Evolutionary conservation across 176 grass and related monocot species (phyloP), one percentile per base, ranked within the genome.

Genomic region (Oryza nivara): DNA sequence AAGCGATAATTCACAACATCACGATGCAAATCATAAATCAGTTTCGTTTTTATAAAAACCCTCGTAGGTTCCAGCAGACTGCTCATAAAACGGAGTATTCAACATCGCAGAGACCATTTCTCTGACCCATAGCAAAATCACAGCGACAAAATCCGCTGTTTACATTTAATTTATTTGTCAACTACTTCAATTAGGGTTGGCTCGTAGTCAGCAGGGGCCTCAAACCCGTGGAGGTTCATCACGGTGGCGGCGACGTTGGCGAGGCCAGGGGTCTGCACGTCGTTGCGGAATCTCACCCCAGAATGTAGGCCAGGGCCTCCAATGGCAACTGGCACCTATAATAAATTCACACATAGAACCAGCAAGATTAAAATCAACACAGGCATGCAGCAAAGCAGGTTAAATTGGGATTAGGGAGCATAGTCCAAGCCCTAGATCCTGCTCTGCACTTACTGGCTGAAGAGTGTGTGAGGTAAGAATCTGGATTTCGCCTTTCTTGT

Each of bases 381-480:
- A 28, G 20, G 10, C 11, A 44, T 28, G 58, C 20, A 22, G 0
- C 3, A 11, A 56, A 9, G 52, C 2, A 23, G 40, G 3, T 44
- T 56, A 67, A 34, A 51, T 14, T 28, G 23, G 44, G 19, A 63
- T 63, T 63, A 63, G 56, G 52, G 58, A 63, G n/a, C 17, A 63
- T 0, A n/a, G 8, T n/a, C 17, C 20, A 61, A 63, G 58, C 20
- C 20, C 56, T 3, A 51, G 65, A 63, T 9, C 22, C 17, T 11
- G 45, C 58, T 63, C 71, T 44, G 49, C 16, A 88, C 93, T 90
- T 89, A 99, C 96, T 2, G 96, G 96, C 67, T 99, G 93, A 73
- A 99, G 96, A 9, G 96, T 99, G 41, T 99, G 96, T 0, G 96
- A 99, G 38, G 96, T 99, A 56, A 99, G 96, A 79, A 99, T 99